Percentiles rank a stretch among this genome's conserved stretches.
Evolutionary conservation across 2,329 filamentous ascomycete species (phyloP).

Genomic region (Cercospora zeina): DNA sequence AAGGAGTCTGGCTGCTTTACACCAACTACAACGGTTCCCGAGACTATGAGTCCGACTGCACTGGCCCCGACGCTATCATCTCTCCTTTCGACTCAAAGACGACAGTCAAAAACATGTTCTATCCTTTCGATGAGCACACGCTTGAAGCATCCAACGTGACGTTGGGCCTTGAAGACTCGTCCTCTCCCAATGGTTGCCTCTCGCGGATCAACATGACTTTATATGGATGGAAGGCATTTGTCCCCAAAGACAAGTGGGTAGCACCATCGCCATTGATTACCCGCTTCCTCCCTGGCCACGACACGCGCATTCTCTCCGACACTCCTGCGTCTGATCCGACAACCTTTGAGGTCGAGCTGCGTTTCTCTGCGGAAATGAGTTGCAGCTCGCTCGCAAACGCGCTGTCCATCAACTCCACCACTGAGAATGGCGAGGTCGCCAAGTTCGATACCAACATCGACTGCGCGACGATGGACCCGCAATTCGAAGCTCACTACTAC

Average conservation of each 20-base stretch:
- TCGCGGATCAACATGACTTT: constrained; percentile 53
- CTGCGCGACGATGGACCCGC: constrained; percentile 48
- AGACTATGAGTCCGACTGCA: constrained; percentile 61
- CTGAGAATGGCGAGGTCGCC: constrained; percentile 48
- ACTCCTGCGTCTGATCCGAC: constrained; percentile 40
- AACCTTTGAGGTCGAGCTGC: constrained; percentile 54
- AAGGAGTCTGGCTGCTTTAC: constrained; percentile 56
- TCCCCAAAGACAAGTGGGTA: constrained; percentile 54
- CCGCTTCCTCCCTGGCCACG: constrained; percentile 62
- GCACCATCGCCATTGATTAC: constrained; percentile 60
- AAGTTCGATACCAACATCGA: constrained; percentile 50
- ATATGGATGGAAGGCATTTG: constrained; percentile 62
- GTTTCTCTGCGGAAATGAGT: constrained; percentile 63
- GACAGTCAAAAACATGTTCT: constrained; percentile 63
- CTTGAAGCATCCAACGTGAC: constrained; percentile 51
- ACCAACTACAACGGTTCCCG: constrained; percentile 52
- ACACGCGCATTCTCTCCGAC: constrained; percentile 56
- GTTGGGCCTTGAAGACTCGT: constrained; percentile 52
- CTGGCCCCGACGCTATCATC: constrained; percentile 53
- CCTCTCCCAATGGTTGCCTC: constrained; percentile 57
- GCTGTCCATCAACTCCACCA: constrained; percentile 57
- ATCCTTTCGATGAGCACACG: constrained; percentile 59
- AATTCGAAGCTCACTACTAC: constrained; percentile 44
- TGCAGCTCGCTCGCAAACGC: constrained; percentile 56
- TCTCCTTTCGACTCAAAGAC: constrained; percentile 57